These are phyloP conservation scores for Calonectria naviculata DNA, from an alignment of 2,329 filamentous ascomycete genomes.

Conservation along the genomic window DNA sequence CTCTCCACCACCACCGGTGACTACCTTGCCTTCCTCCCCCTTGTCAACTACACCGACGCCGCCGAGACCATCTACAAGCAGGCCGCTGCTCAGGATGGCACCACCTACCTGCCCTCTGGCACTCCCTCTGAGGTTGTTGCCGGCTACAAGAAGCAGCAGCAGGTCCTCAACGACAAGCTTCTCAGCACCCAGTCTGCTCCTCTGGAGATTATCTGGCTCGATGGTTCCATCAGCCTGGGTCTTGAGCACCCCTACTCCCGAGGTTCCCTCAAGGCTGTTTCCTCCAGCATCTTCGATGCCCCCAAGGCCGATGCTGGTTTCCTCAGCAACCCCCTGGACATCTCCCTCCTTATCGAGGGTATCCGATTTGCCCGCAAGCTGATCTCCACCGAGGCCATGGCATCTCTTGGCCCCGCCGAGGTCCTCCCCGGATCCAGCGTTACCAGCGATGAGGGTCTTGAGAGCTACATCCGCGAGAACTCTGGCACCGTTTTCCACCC, in stretches of 20 bases:
- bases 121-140: conserved; percentile 22
- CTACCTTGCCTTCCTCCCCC: background rate
- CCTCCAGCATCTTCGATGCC: conserved; percentile 28
- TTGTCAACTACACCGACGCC: background rate
- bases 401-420: background rate
- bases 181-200: conserved; percentile 22
- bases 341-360: background rate
- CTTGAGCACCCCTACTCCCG: conserved; percentile 37
- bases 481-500: conserved; percentile 33
- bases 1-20: background rate
- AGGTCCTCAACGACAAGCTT: conserved; percentile 26
- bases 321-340: conserved; percentile 7
- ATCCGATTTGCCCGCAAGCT: background rate
- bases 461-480: conserved; percentile 25
- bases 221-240: conserved; percentile 24
- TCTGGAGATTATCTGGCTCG: conserved; percentile 33
- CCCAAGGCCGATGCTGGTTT: conserved; percentile 29
- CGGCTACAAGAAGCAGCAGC: conserved; percentile 31
- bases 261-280: conserved; percentile 31
- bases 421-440: background rate
- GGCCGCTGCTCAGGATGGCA: background rate
- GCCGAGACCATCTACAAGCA: background rate
- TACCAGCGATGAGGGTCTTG: conserved; percentile 27
- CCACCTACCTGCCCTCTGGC: conserved; percentile 15
- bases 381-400: background rate